phyloP scores from a whole-genome alignment of 495 filamentous ascomycete genomes.

The Clavariopsis aquatica region DNA sequence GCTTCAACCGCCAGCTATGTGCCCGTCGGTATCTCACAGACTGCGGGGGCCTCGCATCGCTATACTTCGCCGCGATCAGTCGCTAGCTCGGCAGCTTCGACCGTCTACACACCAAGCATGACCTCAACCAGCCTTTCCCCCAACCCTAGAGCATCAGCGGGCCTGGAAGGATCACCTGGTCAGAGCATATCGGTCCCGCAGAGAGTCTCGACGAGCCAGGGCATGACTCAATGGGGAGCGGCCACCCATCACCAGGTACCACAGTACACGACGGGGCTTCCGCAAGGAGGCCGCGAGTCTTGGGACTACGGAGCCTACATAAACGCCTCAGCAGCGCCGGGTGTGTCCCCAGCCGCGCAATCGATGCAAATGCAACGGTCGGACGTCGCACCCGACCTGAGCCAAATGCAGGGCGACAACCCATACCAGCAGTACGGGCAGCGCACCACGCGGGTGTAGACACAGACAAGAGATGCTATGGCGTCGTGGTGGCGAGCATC shows the following conservation, averaged over 20 bases:
- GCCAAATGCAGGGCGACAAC: constrained; percentile 29
- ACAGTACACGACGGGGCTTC: constrained; percentile 27
- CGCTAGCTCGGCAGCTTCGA: constrained; percentile 28
- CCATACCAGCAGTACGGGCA: constrained; percentile 38
- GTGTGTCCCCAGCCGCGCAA: constrained; percentile 31
- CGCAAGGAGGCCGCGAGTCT: constrained; percentile 24
- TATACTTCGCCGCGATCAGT: constrained; percentile 35
- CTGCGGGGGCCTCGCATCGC: constrained; percentile 16
- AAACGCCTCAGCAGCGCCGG: constrained; percentile 21
- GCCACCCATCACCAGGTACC: constrained; percentile 29
- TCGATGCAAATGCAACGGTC: constrained; percentile 38
- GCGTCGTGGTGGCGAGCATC: constrained; percentile 11
- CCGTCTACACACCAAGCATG: constrained; percentile 33
- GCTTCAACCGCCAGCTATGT: constrained; percentile 28
- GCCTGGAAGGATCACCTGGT: constrained; percentile 36
- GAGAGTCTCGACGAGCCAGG: constrained; percentile 21
- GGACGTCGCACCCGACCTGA: constrained; percentile 28
- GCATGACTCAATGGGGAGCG: constrained; percentile 37
- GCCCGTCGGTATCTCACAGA: constrained; percentile 24
- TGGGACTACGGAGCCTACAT: constrained; percentile 37
- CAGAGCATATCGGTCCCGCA: constrained; percentile 32
- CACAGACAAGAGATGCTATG: neutral
- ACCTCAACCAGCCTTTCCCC: constrained; percentile 34
- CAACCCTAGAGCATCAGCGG: constrained; percentile 34
- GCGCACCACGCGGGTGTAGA: constrained; percentile 36